Evolutionary conservation across 2,329 filamentous ascomycete species (phyloP).

Genomic region (Sclerotinia sclerotiorum): DNA sequence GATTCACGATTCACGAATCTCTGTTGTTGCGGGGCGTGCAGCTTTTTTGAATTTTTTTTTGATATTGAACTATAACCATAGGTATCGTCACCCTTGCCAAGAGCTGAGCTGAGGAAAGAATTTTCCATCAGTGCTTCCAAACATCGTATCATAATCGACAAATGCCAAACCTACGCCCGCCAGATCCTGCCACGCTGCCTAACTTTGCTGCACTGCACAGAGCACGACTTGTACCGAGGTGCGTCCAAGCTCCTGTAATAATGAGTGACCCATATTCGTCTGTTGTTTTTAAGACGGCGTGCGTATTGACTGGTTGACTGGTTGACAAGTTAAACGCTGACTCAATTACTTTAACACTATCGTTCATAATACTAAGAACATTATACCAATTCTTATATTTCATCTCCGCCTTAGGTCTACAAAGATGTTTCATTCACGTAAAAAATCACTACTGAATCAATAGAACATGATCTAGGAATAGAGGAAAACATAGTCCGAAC

Average conservation of each 20-base stretch:
- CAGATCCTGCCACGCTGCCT: constrained; percentile 13
- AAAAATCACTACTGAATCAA: not conserved
- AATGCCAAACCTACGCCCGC: constrained; percentile 1
- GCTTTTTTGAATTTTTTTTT: too few species aligned
- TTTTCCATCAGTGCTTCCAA: constrained; percentile 3
- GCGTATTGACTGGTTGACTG: not conserved
- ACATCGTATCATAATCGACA: constrained; percentile 9
- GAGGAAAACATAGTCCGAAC: not conserved
- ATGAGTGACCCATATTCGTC: not conserved
- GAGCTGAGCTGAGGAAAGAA: constrained; percentile 9
- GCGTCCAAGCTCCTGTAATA: constrained; percentile 6
- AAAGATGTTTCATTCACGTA: not conserved
- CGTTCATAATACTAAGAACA: constrained; percentile 9
- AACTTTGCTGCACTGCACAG: constrained; percentile 11
- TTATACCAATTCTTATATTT: not conserved
- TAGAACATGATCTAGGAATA: not conserved
- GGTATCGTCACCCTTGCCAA: constrained; percentile 4
- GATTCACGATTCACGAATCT: constrained; percentile 1
- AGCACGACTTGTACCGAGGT: constrained; percentile 12
- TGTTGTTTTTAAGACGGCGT: not conserved
- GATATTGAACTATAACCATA: not conserved
- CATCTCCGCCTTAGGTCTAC: not conserved
- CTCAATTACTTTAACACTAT: not conserved
- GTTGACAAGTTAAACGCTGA: constrained; percentile 1
- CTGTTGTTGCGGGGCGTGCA: not conserved